A percentile compares a stretch with the other conserved stretches of the same genome.
phyloP scores from a whole-genome alignment of 352 stramenopile species.

The Phytophthora hybrid region DNA sequence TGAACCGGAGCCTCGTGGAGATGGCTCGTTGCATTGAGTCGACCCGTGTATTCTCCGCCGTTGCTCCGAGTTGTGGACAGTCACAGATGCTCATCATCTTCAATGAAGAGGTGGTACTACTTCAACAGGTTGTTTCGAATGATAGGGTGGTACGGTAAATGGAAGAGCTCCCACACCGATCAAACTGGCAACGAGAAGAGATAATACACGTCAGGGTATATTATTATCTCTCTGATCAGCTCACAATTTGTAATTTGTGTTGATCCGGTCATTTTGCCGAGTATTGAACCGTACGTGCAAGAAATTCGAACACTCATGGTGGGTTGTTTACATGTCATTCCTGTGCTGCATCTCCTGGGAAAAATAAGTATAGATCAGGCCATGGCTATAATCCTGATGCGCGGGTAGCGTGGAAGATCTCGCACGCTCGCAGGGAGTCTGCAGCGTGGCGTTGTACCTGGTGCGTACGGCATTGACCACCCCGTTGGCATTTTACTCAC shows the following conservation, averaged over 20 bases:
- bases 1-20: too few relatives aligned
- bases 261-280: neutral
- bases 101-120: too few relatives aligned
- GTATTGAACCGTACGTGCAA: conserved; percentile 10
- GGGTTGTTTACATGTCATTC: conserved; percentile 10
- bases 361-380: conserved; percentile 9
- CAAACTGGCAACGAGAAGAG: too few relatives aligned
- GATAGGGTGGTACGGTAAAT: too few relatives aligned
- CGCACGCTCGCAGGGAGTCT: neutral
- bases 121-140: too few relatives aligned
- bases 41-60: too few relatives aligned
- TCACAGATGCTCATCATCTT: too few relatives aligned
- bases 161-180: too few relatives aligned
- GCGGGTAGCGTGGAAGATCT: neutral
- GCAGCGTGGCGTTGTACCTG: neutral
- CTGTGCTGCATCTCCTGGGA: conserved; percentile 7
- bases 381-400: conserved; percentile 1
- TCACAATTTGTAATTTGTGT: too few relatives aligned
- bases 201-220: neutral
- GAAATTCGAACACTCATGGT: conserved; percentile 4
- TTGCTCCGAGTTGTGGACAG: too few relatives aligned
- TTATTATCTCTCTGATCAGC: too few relatives aligned
- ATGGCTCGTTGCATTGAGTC: too few relatives aligned
- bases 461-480: neutral
- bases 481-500: neutral